A percentile compares a stretch with the other conserved stretches of the same genome.
These are phyloP conservation scores for Ophiostoma sp. DNA, from an alignment of 2,329 filamentous ascomycete species.

Conservation along the genomic window DNA sequence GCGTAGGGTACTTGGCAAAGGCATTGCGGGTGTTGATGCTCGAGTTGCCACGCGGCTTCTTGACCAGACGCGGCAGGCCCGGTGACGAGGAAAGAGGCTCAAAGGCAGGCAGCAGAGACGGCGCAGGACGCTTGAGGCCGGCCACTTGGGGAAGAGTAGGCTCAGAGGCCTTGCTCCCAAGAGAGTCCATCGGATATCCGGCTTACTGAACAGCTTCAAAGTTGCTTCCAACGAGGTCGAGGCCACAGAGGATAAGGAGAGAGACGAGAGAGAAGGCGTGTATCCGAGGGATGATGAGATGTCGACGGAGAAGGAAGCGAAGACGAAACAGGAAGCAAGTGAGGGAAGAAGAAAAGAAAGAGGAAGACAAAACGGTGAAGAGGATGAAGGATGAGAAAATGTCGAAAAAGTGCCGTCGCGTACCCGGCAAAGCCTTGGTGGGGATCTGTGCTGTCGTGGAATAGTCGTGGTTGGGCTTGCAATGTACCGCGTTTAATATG, in stretches of 20 bases:
- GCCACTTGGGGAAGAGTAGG: conserved; percentile 36
- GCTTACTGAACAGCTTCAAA: not conserved
- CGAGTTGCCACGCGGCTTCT: conserved; percentile 38
- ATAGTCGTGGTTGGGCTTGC: conserved; percentile 20
- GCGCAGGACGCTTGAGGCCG: conserved; percentile 56
- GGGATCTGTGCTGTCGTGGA: conserved; percentile 21
- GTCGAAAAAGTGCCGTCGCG: conserved; percentile 17
- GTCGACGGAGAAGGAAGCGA: not conserved
- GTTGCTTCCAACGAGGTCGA: not conserved
- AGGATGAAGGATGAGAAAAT: conserved; percentile 9
- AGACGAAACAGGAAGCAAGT: not conserved
- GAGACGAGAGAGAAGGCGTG: not conserved
- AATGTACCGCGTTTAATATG: conserved; percentile 18
- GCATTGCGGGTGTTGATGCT: conserved; percentile 35
- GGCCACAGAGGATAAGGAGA: not conserved
- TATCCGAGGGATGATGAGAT: not conserved
- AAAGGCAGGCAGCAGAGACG: conserved; percentile 70
- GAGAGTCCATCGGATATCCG: conserved; percentile 38
- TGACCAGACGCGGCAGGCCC: conserved; percentile 60
- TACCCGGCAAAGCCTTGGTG: conserved; percentile 14
- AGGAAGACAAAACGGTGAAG: conserved; percentile 7
- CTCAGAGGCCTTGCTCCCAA: conserved; percentile 32
- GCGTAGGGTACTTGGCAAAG: conserved; percentile 77
- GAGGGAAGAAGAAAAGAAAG: not conserved
- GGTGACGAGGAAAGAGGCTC: conserved; percentile 76